Evolutionary conservation across 2,329 filamentous ascomycete species (phyloP).

Genomic region (Pseudogymnoascus sp.): DNA sequence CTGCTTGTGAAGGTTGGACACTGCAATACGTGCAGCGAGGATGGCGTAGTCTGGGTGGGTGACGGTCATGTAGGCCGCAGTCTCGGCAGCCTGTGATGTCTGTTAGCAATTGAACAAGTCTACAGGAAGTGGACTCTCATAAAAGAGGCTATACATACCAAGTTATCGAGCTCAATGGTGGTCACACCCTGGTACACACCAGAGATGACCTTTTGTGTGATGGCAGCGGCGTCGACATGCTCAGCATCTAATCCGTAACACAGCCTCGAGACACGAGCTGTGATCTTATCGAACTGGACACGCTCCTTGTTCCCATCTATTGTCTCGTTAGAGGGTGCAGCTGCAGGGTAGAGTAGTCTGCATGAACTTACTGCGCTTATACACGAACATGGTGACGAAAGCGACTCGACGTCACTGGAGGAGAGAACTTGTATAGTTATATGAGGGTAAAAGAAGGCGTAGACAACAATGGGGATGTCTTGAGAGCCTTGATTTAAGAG

Average conservation of each 20-base stretch:
- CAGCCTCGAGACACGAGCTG: slow-evolving; percentile 90
- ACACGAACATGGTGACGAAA: slow-evolving; percentile 29
- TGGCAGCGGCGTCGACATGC: slow-evolving; percentile 95
- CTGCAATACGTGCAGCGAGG: slow-evolving; percentile 93
- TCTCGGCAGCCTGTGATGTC: slow-evolving; percentile 76
- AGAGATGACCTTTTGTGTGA: slow-evolving; percentile 98
- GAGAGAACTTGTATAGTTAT: background rate
- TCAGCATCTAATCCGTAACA: slow-evolving; percentile 95
- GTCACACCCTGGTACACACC: slow-evolving; percentile 98
- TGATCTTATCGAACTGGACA: slow-evolving; percentile 99
- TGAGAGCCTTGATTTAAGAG: slow-evolving; percentile 16
- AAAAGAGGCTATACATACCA: slow-evolving; percentile 57
- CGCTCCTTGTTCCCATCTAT: slow-evolving; percentile 99
- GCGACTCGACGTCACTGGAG: slow-evolving; percentile 2
- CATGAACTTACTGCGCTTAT: slow-evolving; percentile 32
- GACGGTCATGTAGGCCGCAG: slow-evolving; percentile 98
- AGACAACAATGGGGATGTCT: slow-evolving; percentile 13
- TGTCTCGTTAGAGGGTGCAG: slow-evolving; percentile 17
- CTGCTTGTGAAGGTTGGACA: slow-evolving; percentile 99
- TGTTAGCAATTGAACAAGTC: slow-evolving; percentile 20
- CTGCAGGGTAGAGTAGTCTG: background rate
- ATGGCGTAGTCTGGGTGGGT: slow-evolving; percentile 99
- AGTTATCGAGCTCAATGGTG: slow-evolving; percentile 90
- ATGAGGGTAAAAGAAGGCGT: slow-evolving; percentile 6
- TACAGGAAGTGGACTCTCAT: slow-evolving; percentile 17